Conservation (phyloP, 345 rosid genomes). For the Eucalyptus grandis region DNA sequence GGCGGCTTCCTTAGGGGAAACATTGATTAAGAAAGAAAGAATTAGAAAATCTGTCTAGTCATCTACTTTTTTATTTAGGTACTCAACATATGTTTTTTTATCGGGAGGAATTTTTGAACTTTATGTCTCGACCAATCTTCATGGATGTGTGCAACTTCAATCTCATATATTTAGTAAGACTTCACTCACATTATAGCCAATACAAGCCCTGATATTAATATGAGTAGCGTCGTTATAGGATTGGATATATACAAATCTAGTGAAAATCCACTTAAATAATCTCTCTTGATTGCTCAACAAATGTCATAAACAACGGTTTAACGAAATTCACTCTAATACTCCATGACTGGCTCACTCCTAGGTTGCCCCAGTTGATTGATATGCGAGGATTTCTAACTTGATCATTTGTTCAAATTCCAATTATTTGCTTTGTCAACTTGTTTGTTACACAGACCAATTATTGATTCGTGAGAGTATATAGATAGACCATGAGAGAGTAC, state of each 20-base stretch:
- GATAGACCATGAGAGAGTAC: background rate
- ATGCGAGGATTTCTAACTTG: background rate
- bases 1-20: background rate
- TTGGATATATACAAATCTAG: no score
- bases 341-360: background rate
- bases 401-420: background rate
- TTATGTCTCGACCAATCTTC: rapidly evolving
- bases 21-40: background rate
- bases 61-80: background rate
- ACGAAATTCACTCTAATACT: background rate
- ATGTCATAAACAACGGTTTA: background rate
- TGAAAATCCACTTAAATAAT: background rate
- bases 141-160: background rate
- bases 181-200: background rate
- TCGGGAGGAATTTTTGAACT: rapidly evolving
- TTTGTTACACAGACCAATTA: background rate
- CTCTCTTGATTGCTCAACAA: background rate
- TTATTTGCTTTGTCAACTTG: background rate
- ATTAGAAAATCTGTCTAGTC: background rate
- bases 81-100: background rate
- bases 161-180: rapidly evolving
- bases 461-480: background rate
- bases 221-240: background rate
- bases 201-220: background rate
- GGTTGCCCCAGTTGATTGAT: background rate